A percentile compares a stretch with the other conserved stretches of the same genome.
These are phyloP conservation scores for Candida cerambycidarum DNA, from an alignment of 805 yeast species.

Conservation along the genomic window DNA sequence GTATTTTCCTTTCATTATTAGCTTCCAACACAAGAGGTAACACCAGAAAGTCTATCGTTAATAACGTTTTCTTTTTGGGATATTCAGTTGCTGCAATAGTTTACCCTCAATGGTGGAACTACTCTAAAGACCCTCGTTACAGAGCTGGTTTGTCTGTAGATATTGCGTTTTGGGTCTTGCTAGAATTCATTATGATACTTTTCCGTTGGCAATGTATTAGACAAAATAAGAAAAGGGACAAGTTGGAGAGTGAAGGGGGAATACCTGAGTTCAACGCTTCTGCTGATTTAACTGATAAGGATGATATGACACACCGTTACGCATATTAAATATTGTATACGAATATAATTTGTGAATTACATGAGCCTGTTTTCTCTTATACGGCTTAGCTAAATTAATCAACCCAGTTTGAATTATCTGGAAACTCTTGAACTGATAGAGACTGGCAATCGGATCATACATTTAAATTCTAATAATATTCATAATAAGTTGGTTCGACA, in stretches of 20 bases:
- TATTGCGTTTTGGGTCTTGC: constrained; percentile 22
- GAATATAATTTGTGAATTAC: neutral
- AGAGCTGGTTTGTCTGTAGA: constrained; percentile 40
- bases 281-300: constrained; percentile 54
- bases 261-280: constrained; percentile 19
- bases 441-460: too few relatives aligned
- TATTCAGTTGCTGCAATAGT: constrained; percentile 54
- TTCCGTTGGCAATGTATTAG: constrained; percentile 17
- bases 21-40: constrained; percentile 56
- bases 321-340: neutral
- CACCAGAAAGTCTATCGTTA: constrained; percentile 52
- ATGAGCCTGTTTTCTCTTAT: too few relatives aligned
- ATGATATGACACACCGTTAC: constrained; percentile 15
- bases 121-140: constrained; percentile 45
- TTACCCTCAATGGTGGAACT: constrained; percentile 54
- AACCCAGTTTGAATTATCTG: too few relatives aligned
- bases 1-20: constrained; percentile 18
- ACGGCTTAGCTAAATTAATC: too few relatives aligned
- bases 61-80: constrained; percentile 44
- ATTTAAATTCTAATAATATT: too few relatives aligned
- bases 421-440: too few relatives aligned
- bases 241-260: constrained; percentile 18
- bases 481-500: neutral
- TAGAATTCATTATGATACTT: constrained; percentile 24
- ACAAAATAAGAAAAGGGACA: constrained; percentile 43